phyloP scores from a whole-genome alignment of 1,284 basidiomycete genomes.

The Trichosporon sp. region DNA sequence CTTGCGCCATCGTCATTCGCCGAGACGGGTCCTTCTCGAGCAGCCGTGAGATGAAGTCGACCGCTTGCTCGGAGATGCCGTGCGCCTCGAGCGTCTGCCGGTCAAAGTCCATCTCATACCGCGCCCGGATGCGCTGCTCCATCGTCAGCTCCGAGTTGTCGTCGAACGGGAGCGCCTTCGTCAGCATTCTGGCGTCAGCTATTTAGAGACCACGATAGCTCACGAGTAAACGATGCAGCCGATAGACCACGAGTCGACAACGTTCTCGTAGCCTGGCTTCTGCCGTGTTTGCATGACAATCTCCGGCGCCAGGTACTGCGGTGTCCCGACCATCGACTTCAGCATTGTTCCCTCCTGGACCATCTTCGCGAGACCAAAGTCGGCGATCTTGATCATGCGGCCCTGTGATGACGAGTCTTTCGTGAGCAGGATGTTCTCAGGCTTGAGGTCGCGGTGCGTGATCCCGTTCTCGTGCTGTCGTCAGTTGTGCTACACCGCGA shows the following conservation, averaged over 20 bases:
- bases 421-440: constrained; percentile 54
- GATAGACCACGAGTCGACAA: constrained; percentile 88
- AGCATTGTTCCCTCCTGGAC: constrained; percentile 43
- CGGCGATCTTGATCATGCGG: constrained; percentile 58
- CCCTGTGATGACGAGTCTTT: constrained; percentile 25
- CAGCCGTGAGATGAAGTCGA: constrained; percentile 53
- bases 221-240: constrained; percentile 88
- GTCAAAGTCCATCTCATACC: constrained; percentile 60
- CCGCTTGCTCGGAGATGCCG: constrained; percentile 32
- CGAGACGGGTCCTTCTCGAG: constrained; percentile 54
- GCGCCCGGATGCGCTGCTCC: constrained; percentile 51
- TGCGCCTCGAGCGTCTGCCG: constrained; percentile 53
- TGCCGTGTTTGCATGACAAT: constrained; percentile 65
- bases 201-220: constrained; percentile 24
- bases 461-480: constrained; percentile 49
- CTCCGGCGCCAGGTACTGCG: constrained; percentile 47
- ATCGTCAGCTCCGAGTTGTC: constrained; percentile 40
- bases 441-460: constrained; percentile 87
- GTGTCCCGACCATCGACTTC: constrained; percentile 48
- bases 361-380: constrained; percentile 87
- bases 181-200: constrained; percentile 42
- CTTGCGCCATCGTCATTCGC: constrained; percentile 58
- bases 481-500: constrained; percentile 5
- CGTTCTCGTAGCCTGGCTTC: constrained; percentile 66
- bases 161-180: constrained; percentile 47